Base-by-base conservation (phyloP, 2,329 filamentous ascomycete genomes). In the Phyllosticta capitalensis region DNA sequence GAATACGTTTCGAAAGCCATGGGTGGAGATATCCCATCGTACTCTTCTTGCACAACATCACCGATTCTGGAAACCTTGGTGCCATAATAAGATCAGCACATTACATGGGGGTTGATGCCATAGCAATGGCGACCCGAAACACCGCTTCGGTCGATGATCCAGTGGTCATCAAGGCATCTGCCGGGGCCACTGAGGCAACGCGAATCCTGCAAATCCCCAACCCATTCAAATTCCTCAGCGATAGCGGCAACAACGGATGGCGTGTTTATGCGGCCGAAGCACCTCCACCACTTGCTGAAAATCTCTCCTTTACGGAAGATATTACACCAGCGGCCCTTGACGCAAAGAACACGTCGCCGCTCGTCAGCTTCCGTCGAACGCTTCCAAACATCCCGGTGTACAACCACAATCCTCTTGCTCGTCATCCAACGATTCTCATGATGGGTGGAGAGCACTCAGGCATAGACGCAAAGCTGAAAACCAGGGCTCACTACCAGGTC, bases 11-110 rank as follows among this genome's bases (percentile, higher is more conserved):
- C 59, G 71, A 70, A 24, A 67, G 68, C n/a, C 67, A 69, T 2
- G 69, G 71, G 3, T 77, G 74, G 66, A 77, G 83, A 58, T 82
- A 86, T 55, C 90, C 90, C 0, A 79, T 95, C 28, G 78, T 95
- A 9, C 76, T 95, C 1, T 75, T 92, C 30, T 77, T 94, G 1
- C 87, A 94, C 65, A 83, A 87, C 58, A 85, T 95, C 74, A 65
- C 63, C 69, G 92, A 99, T 68, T 88, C 91, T 0, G 91, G 90
- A 24, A 99, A 99, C 69, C 77, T 97, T 0, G 94, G 94, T 50
- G 90, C 86, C 21, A 92, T 97, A 61, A 80, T 97, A 51, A 88
- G 94, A 38, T 90, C 90, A 5, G 90, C 91, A 2, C 88, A 90
- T 67, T 97, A 94, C 72, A 82, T 97, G n/a, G 92, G 92, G 21